Conservation (phyloP, 2,329 filamentous ascomycete species). For the Epichloe sylvatica region DNA sequence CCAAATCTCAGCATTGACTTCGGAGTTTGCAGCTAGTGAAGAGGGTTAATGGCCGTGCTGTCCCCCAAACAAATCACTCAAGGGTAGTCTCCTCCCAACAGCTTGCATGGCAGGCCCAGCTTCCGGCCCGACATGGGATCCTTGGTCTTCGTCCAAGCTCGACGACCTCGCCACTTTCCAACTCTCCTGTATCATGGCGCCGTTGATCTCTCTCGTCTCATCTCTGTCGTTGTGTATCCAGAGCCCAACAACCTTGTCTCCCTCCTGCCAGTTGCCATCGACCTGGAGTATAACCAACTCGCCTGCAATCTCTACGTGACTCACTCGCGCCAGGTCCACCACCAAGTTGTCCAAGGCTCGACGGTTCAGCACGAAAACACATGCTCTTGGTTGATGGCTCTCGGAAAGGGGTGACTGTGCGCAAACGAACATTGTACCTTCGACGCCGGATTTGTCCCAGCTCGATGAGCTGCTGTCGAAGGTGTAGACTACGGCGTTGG, state of each 20-base stretch:
- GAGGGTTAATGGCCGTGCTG: conserved; percentile 10
- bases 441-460: conserved; percentile 78
- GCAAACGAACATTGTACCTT: conserved; percentile 84
- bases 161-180: conserved; percentile 26
- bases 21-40: background rate
- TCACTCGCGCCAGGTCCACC: conserved; percentile 46
- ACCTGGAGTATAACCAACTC: conserved; percentile 39
- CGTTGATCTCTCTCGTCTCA: conserved; percentile 28
- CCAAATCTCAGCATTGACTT: background rate
- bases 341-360: conserved; percentile 57
- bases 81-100: conserved; percentile 28
- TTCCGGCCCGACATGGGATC: conserved; percentile 17
- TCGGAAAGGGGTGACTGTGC: conserved; percentile 36
- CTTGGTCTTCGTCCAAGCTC: conserved; percentile 15
- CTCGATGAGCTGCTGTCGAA: conserved; percentile 49
- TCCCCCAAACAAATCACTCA: conserved; percentile 31
- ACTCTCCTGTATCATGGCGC: conserved; percentile 27
- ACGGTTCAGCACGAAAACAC: conserved; percentile 62
- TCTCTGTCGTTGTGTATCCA: conserved; percentile 40
- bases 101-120: conserved; percentile 30
- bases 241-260: conserved; percentile 34
- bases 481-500: conserved; percentile 75
- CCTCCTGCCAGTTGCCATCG: conserved; percentile 20
- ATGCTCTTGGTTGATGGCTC: conserved; percentile 26
- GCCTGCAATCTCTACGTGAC: conserved; percentile 48